Percentiles rank a stretch among this genome's conserved stretches.
Evolutionary conservation across 106 monocot species (phyloP).

Genomic region (Gastrodia elata): DNA sequence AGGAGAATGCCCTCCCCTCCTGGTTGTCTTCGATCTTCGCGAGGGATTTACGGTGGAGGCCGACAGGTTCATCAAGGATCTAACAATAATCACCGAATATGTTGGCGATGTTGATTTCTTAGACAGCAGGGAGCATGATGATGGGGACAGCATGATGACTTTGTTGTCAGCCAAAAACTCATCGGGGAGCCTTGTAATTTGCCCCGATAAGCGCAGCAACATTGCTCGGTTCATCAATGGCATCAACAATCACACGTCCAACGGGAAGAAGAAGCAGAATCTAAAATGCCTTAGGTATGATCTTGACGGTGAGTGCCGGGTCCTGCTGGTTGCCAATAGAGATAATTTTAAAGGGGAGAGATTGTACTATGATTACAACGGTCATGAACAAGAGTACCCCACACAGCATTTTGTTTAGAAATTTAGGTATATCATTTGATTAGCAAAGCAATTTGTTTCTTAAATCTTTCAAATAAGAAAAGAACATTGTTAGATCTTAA

Average conservation of each 20-base stretch:
- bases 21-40: too few relatives aligned
- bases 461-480: too few relatives aligned
- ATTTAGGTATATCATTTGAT: too few relatives aligned
- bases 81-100: constrained; percentile 87
- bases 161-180: constrained; percentile 49
- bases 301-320: constrained; percentile 72
- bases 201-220: constrained; percentile 80
- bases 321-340: constrained; percentile 61
- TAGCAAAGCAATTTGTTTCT: too few relatives aligned
- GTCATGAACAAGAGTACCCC: constrained; percentile 82
- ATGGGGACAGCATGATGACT: too few relatives aligned
- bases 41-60: constrained; percentile 88
- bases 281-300: constrained; percentile 81
- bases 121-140: too few relatives aligned
- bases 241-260: constrained; percentile 74
- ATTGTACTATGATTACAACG: constrained; percentile 94
- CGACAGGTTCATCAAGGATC: constrained; percentile 73
- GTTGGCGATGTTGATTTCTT: constrained; percentile 82
- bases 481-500: too few relatives aligned
- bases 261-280: constrained; percentile 97
- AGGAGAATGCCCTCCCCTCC: constrained; percentile 81
- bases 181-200: constrained; percentile 72
- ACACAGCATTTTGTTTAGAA: constrained; percentile 87
- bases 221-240: constrained; percentile 83
- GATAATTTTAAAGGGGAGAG: constrained; percentile 81